Evolutionary conservation across 176 grass and related monocot species (phyloP).

Genomic region (Saccharum spontaneum): DNA sequence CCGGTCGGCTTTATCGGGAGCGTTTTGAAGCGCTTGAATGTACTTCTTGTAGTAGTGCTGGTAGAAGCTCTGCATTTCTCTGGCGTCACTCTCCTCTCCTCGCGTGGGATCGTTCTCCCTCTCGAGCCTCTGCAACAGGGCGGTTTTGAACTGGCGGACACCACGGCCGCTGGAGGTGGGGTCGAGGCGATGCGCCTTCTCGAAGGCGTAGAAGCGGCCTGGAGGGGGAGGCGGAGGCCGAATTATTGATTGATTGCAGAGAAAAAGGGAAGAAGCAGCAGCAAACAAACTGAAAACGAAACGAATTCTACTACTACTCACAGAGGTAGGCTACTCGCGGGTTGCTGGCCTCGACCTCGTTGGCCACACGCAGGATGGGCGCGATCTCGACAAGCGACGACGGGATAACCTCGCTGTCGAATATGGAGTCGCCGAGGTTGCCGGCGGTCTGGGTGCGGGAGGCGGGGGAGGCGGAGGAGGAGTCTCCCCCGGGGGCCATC

Average conservation of each 20-base stretch:
- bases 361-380: slow-evolving; percentile 87
- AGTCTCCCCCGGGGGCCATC: slow-evolving; percentile 16
- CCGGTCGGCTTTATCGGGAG: slow-evolving; percentile 86
- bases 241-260: too few species aligned
- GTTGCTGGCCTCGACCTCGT: slow-evolving; percentile 74
- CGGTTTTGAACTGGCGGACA: slow-evolving; percentile 92
- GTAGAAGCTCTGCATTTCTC: slow-evolving; percentile 94
- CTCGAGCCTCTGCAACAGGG: slow-evolving; percentile 71
- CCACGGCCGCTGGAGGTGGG: slow-evolving; percentile 73
- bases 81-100: slow-evolving; percentile 80
- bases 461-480: slow-evolving; percentile 21
- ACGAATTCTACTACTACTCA: neutral
- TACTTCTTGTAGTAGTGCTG: slow-evolving; percentile 89
- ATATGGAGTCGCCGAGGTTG: slow-evolving; percentile 9
- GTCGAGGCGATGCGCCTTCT: slow-evolving; percentile 91
- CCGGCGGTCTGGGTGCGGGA: slow-evolving; percentile 20
- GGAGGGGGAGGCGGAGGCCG: neutral
- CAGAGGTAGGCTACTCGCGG: slow-evolving; percentile 82
- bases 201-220: slow-evolving; percentile 92
- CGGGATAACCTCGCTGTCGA: slow-evolving; percentile 93
- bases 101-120: slow-evolving; percentile 83
- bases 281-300: neutral
- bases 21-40: slow-evolving; percentile 84
- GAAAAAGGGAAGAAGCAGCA: too few species aligned
- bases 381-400: slow-evolving; percentile 81